These are phyloP conservation scores for Cryptococcus sp. DNA, from an alignment of 1,284 basidiomycete genomes.

Conservation along the genomic window DNA sequence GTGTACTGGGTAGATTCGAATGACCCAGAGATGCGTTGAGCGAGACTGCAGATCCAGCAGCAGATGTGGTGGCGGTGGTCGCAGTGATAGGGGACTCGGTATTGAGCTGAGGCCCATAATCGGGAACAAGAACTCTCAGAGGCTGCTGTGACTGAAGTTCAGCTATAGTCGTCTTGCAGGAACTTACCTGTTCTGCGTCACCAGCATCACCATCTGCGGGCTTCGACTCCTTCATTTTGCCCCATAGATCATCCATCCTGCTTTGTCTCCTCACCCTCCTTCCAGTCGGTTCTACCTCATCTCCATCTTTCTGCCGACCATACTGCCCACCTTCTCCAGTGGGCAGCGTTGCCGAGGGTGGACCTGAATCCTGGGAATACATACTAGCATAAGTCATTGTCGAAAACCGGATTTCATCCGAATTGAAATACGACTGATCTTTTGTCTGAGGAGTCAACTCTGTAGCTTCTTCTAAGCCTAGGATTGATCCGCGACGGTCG, in stretches of 20 bases:
- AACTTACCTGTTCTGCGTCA: too few species aligned
- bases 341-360: slow-evolving; percentile 15
- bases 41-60: background rate
- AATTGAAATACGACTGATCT: too few species aligned
- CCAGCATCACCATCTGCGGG: background rate
- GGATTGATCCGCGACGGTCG: too few species aligned
- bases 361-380: slow-evolving; percentile 34
- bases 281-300: background rate
- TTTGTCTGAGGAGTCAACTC: too few species aligned
- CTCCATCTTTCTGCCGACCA: background rate
- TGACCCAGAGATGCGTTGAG: slow-evolving; percentile 1
- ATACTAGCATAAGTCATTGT: slow-evolving; percentile 8
- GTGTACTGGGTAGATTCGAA: background rate
- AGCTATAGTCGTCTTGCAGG: too few species aligned
- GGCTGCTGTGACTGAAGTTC: too few species aligned
- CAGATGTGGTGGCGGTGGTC: background rate
- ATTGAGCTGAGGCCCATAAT: background rate
- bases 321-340: background rate
- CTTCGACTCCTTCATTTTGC: background rate
- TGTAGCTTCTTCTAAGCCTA: too few species aligned
- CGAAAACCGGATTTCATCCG: slow-evolving; percentile 11
- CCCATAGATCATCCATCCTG: slow-evolving; percentile 8
- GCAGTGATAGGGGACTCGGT: background rate
- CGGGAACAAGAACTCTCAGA: too few species aligned
- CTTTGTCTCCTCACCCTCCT: slow-evolving; percentile 7